These are phyloP conservation scores for Fusarium lyarnte DNA, from an alignment of 2,329 filamentous ascomycete genomes.

Conservation along the genomic window DNA sequence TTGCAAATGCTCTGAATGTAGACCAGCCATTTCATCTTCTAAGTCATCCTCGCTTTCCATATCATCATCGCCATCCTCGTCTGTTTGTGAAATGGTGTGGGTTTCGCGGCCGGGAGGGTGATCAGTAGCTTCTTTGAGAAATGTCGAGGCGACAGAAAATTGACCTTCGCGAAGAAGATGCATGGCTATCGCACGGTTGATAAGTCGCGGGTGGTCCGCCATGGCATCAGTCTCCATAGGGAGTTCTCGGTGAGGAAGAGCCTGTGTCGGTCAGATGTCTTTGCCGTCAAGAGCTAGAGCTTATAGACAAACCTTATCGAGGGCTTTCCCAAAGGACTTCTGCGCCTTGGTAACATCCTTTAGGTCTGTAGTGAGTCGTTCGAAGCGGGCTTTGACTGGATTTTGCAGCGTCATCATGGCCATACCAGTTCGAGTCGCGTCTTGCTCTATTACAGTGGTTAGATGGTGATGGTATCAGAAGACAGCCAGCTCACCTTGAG, in stretches of 20 bases:
- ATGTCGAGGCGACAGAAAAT: conserved; percentile 86
- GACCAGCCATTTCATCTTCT: conserved; percentile 39
- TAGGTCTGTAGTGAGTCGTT: conserved; percentile 80
- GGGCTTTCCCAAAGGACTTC: conserved; percentile 82
- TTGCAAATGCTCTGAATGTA: conserved; percentile 67
- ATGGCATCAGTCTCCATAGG: conserved; percentile 85
- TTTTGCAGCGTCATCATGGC: conserved; percentile 87
- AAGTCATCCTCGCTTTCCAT: conserved; percentile 46
- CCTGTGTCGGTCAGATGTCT: conserved; percentile 43
- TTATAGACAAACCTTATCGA: conserved; percentile 74
- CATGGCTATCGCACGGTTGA: conserved; percentile 96
- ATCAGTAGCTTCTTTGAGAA: conserved; percentile 75
- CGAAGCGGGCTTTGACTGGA: conserved; percentile 82
- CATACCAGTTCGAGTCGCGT: conserved; percentile 70
- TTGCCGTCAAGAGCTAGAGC: neutral
- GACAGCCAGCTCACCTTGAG: conserved; percentile 61
- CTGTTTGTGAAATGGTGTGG: conserved; percentile 34
- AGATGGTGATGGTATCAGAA: conserved; percentile 3
- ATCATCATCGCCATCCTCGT: conserved; percentile 48
- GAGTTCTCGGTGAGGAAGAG: conserved; percentile 65
- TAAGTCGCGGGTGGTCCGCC: conserved; percentile 76
- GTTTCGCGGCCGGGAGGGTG: conserved; percentile 43
- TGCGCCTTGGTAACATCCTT: conserved; percentile 86
- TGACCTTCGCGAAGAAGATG: conserved; percentile 94
- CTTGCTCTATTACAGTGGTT: conserved; percentile 43